Base-by-base conservation (phyloP, 306 rosid species). In the Quercus suber region DNA sequence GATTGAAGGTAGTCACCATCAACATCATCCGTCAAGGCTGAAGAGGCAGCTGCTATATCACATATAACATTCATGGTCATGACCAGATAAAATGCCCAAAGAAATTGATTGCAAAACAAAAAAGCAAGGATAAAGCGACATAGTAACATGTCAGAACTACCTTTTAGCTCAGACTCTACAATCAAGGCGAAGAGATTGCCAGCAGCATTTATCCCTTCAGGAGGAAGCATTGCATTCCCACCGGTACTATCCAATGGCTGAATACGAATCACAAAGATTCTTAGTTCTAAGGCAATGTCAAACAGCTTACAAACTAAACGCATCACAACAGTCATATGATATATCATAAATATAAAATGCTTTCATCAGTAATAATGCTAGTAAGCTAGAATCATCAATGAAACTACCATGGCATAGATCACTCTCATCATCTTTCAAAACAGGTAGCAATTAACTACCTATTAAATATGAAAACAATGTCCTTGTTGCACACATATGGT, bases 141-240 rank as follows among this genome's bases (percentile, higher is more conserved):
- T 21, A 81, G 82, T 65, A 43, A 74, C 4, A 52, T 55, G 65
- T 69, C 25, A 69, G 74, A 80, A 79, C 79, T 78, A 92, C 99
- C 84, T 86, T 89, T 87, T 69, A 94, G 92, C 87, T 94, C 97
- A 78, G 89, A 89, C 83, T 92, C 87, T 52, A 92, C 97, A 83
- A 94, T 92, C 84, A 91, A 82, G 79, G 89, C 74, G 77, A 94
- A 94, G 79, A 94, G 94, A 83, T 74, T 87, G 57, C 90, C 97
- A 52, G 94, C 89, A 80, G 91, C 97, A 80, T 70, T 75, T 87
- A 84, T 89, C 82, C 94, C 97, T 85, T 92, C 97, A 21, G 90
- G 81, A 59, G 95, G 97, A 90, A 94, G 90, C 77, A 84, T 74
- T 70, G 84, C 82, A 88, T 80, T 82, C 83, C 79, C 89, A 63